A percentile compares a stretch with the other conserved stretches of the same genome.
These are phyloP conservation scores for Paraconiothyrium sp. DNA, from an alignment of 2,329 filamentous ascomycete species.

Conservation along the genomic window DNA sequence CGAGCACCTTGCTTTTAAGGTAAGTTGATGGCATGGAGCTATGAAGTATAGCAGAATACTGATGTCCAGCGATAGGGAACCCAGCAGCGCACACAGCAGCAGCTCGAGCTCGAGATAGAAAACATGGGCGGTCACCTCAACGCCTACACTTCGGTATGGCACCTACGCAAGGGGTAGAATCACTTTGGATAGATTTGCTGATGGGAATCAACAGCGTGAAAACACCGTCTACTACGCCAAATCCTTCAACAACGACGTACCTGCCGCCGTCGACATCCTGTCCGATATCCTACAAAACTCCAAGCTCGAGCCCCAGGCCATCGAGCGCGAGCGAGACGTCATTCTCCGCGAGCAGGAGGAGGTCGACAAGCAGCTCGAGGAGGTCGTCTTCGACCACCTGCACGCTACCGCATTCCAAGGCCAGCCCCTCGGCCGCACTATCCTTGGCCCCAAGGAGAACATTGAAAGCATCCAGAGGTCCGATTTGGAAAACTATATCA, in stretches of 20 bases:
- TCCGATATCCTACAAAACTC: conserved; percentile 99
- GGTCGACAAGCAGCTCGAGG: conserved; percentile 99
- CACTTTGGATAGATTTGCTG: conserved; percentile 28
- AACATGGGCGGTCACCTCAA: conserved; percentile 99
- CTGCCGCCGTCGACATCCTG: conserved; percentile 96
- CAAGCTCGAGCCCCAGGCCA: conserved; percentile 91
- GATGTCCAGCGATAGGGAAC: conserved; percentile 72
- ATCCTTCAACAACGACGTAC: conserved; percentile 97
- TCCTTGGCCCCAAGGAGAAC: conserved; percentile 97
- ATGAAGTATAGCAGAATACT: conserved; percentile 29
- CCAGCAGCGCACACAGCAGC: conserved; percentile 91
- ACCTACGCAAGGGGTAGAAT: conserved; percentile 1
- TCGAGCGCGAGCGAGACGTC: conserved; percentile 97
- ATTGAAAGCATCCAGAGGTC: conserved; percentile 94
- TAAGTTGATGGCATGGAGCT: conserved; percentile 52
- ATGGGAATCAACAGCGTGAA: conserved; percentile 74
- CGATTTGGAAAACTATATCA: conserved; percentile 95
- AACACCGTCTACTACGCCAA: conserved; percentile 99
- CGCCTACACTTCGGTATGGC: conserved; percentile 95
- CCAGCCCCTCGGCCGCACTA: conserved; percentile 96
- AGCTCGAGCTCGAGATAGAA: conserved; percentile 99
- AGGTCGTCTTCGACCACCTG: conserved; percentile 98
- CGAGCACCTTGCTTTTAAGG: conserved; percentile 99
- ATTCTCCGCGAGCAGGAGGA: conserved; percentile 99
- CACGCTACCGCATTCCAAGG: conserved; percentile 98